A percentile compares a stretch with the other conserved stretches of the same genome.
These are phyloP conservation scores for Pelargonium fulgidum DNA, from an alignment of 441 rosid genomes.

Conservation along the genomic window DNA sequence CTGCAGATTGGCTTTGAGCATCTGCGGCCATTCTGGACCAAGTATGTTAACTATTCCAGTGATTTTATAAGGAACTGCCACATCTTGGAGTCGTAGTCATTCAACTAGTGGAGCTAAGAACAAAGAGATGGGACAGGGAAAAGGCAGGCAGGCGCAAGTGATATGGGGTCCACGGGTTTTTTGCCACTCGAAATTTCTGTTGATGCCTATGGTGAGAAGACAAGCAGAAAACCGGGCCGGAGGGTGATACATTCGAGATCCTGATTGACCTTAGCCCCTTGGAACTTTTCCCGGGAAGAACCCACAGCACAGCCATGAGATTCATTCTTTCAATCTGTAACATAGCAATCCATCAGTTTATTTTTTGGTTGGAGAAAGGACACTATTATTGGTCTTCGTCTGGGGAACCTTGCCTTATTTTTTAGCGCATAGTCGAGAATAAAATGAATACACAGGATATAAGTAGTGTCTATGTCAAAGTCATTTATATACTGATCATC, in stretches of 20 bases:
- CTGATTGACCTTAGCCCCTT: constrained; percentile 27
- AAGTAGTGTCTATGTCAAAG: constrained; percentile 20
- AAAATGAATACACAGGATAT: constrained; percentile 20
- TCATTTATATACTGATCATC: constrained; percentile 1
- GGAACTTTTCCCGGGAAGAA: constrained; percentile 18
- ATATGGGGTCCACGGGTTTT: constrained; percentile 23
- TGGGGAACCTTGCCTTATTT: constrained; percentile 33
- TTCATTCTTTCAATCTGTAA: constrained; percentile 63
- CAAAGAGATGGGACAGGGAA: constrained; percentile 27
- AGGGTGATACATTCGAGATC: constrained; percentile 24
- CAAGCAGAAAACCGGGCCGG: constrained; percentile 25
- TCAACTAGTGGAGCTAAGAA: constrained; percentile 31
- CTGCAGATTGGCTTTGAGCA: constrained; percentile 92
- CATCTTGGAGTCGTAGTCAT: constrained; percentile 60
- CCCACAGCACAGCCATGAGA: constrained; percentile 34
- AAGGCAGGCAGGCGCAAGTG: constrained; percentile 11
- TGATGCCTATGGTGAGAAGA: constrained; percentile 26
- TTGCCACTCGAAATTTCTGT: constrained; percentile 20
- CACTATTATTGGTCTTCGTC: constrained; percentile 31
- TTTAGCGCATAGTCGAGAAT: constrained; percentile 27
- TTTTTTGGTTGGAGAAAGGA: constrained; percentile 40
- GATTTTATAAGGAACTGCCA: constrained; percentile 90
- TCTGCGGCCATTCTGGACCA: constrained; percentile 94
- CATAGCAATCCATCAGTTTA: constrained; percentile 45
- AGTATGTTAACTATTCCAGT: constrained; percentile 81